phyloP scores from a whole-genome alignment of 352 stramenopile genomes.

The Pythium biforme region DNA sequence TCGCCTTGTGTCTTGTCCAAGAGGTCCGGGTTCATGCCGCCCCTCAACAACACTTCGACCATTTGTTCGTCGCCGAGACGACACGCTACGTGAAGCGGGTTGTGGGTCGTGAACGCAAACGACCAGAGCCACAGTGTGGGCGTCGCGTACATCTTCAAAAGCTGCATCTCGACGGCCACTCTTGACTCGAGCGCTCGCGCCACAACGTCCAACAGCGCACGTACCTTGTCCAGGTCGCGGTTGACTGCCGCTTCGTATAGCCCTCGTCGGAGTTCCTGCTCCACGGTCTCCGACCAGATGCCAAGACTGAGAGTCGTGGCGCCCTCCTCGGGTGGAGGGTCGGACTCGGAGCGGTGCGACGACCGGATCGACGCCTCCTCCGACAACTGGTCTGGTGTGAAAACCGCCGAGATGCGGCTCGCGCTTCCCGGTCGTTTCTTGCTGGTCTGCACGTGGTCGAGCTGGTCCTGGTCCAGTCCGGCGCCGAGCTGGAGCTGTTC shows the following conservation, averaged over 20 bases:
- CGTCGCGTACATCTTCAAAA: constrained; percentile 75
- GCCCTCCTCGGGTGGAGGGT: neutral
- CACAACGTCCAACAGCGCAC: constrained; percentile 46
- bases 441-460: neutral
- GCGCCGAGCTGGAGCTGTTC: constrained; percentile 63
- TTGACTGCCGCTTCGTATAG: constrained; percentile 53
- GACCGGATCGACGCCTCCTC: neutral
- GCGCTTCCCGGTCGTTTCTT: constrained; percentile 6
- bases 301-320: constrained; percentile 11
- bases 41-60: constrained; percentile 52
- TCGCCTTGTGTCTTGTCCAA: constrained; percentile 76
- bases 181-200: constrained; percentile 59
- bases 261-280: constrained; percentile 44
- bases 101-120: constrained; percentile 68
- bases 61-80: constrained; percentile 57
- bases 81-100: constrained; percentile 74
- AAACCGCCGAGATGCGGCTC: constrained; percentile 9
- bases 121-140: constrained; percentile 54
- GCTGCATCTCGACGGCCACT: constrained; percentile 55
- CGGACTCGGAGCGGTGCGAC: neutral
- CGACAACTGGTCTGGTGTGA: neutral
- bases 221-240: constrained; percentile 39
- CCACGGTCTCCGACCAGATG: constrained; percentile 23
- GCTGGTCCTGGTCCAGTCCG: constrained; percentile 39
- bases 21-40: constrained; percentile 68